phyloP scores from a whole-genome alignment of 371 early-diverging fungal species.

The Amoeboaphelidium protococcarum region DNA sequence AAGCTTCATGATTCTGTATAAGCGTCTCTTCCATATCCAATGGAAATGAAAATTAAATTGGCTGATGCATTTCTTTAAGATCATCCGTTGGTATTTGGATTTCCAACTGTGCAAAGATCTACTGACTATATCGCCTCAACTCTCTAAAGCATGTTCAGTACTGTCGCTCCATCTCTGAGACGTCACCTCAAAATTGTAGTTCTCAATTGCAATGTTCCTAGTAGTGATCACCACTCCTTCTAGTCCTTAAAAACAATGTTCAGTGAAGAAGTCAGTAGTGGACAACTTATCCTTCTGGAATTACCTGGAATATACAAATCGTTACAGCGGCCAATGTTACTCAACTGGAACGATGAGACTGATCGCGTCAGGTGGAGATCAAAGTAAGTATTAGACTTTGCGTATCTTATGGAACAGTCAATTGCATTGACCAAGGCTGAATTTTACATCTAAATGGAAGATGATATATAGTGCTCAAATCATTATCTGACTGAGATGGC shows the following conservation, averaged over 20 bases:
- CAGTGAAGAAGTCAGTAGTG: not conserved
- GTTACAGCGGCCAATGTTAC: not conserved
- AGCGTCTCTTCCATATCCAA: too few species aligned
- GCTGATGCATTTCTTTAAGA: not conserved
- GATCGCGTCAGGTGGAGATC: not conserved
- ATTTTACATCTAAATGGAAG: not conserved
- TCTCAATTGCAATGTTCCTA: not conserved
- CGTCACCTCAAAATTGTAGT: not conserved
- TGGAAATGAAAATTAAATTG: too few species aligned
- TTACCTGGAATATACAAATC: not conserved
- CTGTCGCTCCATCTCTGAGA: not conserved
- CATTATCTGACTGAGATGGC: not conserved
- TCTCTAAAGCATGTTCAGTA: not conserved
- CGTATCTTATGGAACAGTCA: not conserved
- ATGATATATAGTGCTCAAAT: not conserved
- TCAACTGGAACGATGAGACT: not conserved
- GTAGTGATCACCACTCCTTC: not conserved
- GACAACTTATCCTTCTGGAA: not conserved
- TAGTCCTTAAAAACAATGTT: not conserved
- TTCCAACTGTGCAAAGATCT: not conserved
- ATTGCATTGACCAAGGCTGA: not conserved
- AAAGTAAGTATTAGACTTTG: not conserved
- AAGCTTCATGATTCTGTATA: too few species aligned
- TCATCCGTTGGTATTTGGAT: not conserved
- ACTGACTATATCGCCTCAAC: not conserved